phyloP scores from a whole-genome alignment of 75 land plant species.

The Azolla pinnata region DNA sequence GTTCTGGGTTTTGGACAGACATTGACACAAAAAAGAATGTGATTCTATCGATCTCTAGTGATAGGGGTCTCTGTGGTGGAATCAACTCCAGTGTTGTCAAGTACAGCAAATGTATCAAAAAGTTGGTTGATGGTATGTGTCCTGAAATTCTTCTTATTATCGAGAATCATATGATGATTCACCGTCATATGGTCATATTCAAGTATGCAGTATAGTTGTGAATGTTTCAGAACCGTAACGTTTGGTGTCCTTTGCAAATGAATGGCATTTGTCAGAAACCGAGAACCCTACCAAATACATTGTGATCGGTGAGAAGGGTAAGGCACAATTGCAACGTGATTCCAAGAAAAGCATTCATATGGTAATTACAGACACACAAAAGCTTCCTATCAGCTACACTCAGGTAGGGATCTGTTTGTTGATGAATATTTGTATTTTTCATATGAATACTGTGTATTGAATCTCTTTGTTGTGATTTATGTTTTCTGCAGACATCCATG shows the following conservation, averaged over 20 bases:
- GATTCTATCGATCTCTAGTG: slow-evolving; percentile 69
- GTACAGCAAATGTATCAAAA: slow-evolving; percentile 56
- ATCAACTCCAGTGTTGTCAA: slow-evolving; percentile 89
- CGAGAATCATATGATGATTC: too few relatives aligned
- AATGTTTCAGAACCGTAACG: not conserved
- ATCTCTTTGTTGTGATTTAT: not conserved
- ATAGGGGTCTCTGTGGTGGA: slow-evolving; percentile 99
- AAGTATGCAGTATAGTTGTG: too few relatives aligned
- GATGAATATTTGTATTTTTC: slow-evolving; percentile 62
- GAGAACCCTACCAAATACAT: slow-evolving; percentile 67
- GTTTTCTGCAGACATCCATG: slow-evolving; percentile 51
- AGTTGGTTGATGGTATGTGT: slow-evolving; percentile 49
- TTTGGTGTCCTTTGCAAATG: not conserved
- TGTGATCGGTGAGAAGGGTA: slow-evolving; percentile 88
- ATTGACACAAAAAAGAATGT: slow-evolving; percentile 73
- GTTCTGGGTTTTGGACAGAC: slow-evolving; percentile 24
- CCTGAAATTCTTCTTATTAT: too few relatives aligned
- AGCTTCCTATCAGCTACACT: slow-evolving; percentile 78
- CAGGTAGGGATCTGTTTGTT: slow-evolving; percentile 47
- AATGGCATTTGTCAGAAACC: slow-evolving; percentile 32
- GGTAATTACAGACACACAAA: slow-evolving; percentile 66
- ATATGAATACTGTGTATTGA: not conserved
- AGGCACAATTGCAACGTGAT: slow-evolving; percentile 74
- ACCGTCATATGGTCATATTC: too few relatives aligned
- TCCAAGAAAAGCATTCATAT: slow-evolving; percentile 57